Percentiles rank a stretch among this genome's conserved stretches.
phyloP scores from a whole-genome alignment of 106 monocot species.

The Dioscorea zingiberensis region DNA sequence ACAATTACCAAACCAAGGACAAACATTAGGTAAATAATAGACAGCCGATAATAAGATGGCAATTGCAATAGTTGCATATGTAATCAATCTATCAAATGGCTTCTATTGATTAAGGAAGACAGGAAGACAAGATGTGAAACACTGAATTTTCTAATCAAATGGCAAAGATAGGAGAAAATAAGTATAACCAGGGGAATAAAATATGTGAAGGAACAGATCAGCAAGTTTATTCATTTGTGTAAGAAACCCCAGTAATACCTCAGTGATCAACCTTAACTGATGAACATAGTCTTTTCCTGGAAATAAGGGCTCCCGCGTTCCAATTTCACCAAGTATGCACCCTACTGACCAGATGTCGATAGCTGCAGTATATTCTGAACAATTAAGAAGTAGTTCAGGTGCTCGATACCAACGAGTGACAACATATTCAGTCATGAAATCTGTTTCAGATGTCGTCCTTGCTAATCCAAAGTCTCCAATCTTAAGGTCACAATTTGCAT shows the following conservation, averaged over 20 bases:
- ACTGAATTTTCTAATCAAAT: no score
- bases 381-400: slow-evolving; percentile 67
- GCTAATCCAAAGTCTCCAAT: slow-evolving; percentile 75
- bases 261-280: slow-evolving; percentile 63
- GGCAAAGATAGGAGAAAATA: no score
- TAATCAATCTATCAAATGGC: no score
- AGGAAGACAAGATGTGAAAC: no score
- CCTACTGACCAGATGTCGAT: slow-evolving; percentile 86
- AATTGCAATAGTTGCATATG: no score
- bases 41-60: no score
- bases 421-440: slow-evolving; percentile 78
- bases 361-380: slow-evolving; percentile 71
- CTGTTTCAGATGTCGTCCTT: slow-evolving; percentile 72
- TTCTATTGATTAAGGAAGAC: no score
- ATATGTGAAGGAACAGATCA: no score
- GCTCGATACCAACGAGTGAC: slow-evolving; percentile 79
- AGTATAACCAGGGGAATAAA: no score
- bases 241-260: slow-evolving; percentile 28
- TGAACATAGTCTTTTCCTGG: slow-evolving; percentile 73
- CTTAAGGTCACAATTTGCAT: slow-evolving; percentile 82
- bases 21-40: no score
- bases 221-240: neutral
- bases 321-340: slow-evolving; percentile 73
- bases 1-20: no score
- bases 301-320: slow-evolving; percentile 49